Conservation (phyloP, 2,329 filamentous ascomycete genomes). For the Xylaria multiplex region DNA sequence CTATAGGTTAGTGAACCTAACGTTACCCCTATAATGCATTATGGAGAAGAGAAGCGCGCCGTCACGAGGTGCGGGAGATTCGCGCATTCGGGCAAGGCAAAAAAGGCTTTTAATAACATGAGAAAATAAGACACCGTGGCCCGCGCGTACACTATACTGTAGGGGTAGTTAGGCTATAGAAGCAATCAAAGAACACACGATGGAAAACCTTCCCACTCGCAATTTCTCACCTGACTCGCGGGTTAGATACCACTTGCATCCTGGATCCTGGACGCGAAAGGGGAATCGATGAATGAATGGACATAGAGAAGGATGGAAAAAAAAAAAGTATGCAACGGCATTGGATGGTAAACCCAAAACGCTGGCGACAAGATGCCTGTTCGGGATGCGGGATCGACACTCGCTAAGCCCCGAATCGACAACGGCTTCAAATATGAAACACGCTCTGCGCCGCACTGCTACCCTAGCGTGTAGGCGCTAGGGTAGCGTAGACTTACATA, state of each 20-base stretch:
- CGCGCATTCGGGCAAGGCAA: background rate
- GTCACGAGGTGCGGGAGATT: constrained; percentile 12
- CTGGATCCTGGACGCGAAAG: constrained; percentile 3
- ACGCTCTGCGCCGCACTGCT: constrained; percentile 44
- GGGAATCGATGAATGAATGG: background rate
- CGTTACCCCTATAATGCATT: background rate
- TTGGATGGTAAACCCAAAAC: constrained; percentile 8
- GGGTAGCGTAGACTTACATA: background rate
- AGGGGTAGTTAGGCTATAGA: background rate
- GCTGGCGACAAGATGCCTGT: constrained; percentile 35
- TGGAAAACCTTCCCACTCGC: background rate
- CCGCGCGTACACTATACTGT: background rate
- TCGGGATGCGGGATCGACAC: constrained; percentile 38
- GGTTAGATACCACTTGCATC: constrained; percentile 3
- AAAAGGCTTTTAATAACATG: background rate
- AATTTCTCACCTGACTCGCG: constrained; percentile 3
- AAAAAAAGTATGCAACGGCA: too few relatives aligned
- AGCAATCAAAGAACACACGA: constrained; percentile 18
- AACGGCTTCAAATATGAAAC: constrained; percentile 45
- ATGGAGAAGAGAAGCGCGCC: constrained; percentile 7
- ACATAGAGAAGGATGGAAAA: too few relatives aligned
- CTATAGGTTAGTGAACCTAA: too few relatives aligned
- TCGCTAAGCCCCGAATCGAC: constrained; percentile 37
- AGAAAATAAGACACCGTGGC: background rate
- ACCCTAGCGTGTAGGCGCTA: constrained; percentile 33